A percentile compares a stretch with the other conserved stretches of the same genome.
These are phyloP conservation scores for Ascochyta fabae DNA, from an alignment of 2,329 filamentous ascomycete species.

Conservation along the genomic window DNA sequence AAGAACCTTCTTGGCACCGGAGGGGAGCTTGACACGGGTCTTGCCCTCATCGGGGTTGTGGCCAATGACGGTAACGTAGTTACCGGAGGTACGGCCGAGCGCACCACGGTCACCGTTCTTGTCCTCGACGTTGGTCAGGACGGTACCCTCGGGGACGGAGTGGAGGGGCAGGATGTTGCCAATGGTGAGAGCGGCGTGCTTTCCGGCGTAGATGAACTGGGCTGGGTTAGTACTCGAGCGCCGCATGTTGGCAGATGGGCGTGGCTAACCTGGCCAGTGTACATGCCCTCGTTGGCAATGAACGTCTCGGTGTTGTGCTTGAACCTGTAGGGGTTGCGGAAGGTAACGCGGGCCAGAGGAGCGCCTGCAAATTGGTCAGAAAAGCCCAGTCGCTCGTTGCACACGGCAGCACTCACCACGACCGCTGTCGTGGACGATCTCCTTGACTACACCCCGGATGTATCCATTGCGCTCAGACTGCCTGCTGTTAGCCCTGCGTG, in stretches of 20 bases:
- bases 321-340: conserved; percentile 98
- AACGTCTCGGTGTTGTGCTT: conserved; percentile 98
- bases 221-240: conserved; percentile 12
- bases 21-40: conserved; percentile 99
- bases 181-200: conserved; percentile 95
- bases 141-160: conserved; percentile 98
- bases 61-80: conserved; percentile 82
- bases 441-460: conserved; percentile 95
- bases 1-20: conserved; percentile 98
- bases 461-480: conserved; percentile 91
- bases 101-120: conserved; percentile 96
- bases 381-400: conserved; percentile 14
- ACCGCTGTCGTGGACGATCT: conserved; percentile 98
- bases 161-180: conserved; percentile 96
- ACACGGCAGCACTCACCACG: conserved; percentile 69
- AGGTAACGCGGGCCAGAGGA: conserved; percentile 93
- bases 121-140: conserved; percentile 99
- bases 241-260: conserved; percentile 11
- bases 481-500: conserved; percentile 46
- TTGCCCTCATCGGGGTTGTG: conserved; percentile 77
- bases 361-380: conserved; percentile 52
- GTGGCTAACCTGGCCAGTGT: conserved; percentile 79
- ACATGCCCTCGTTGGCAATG: conserved; percentile 99
- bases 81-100: conserved; percentile 95
- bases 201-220: conserved; percentile 97